These are phyloP conservation scores for Torulaspora maleeae DNA, from an alignment of 805 yeast species.

Conservation along the genomic window DNA sequence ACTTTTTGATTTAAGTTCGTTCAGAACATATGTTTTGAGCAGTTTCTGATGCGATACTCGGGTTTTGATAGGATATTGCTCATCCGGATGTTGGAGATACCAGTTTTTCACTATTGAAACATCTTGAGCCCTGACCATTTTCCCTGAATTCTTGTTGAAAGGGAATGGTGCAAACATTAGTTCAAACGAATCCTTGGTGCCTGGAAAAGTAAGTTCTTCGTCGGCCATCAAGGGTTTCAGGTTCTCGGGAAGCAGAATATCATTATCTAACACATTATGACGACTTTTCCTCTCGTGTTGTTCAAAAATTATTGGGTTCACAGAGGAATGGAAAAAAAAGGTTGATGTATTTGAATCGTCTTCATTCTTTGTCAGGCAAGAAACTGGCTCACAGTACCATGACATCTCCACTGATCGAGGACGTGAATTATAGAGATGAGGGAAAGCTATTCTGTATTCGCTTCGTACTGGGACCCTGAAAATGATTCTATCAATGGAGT, in stretches of 20 bases:
- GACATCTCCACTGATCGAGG: slow-evolving; percentile 60
- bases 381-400: slow-evolving; percentile 60
- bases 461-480: slow-evolving; percentile 72
- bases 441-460: slow-evolving; percentile 83
- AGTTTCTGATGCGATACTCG: slow-evolving; percentile 85
- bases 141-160: slow-evolving; percentile 69
- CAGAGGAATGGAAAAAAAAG: slow-evolving; percentile 49
- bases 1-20: slow-evolving; percentile 54
- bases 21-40: slow-evolving; percentile 68
- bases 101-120: slow-evolving; percentile 78
- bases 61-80: slow-evolving; percentile 65
- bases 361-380: slow-evolving; percentile 45
- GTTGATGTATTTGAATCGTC: slow-evolving; percentile 49
- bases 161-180: slow-evolving; percentile 85
- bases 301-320: slow-evolving; percentile 48
- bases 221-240: slow-evolving; percentile 52
- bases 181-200: slow-evolving; percentile 53
- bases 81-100: slow-evolving; percentile 67
- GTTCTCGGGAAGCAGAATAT: slow-evolving; percentile 34
- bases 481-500: slow-evolving; percentile 80
- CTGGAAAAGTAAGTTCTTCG: slow-evolving; percentile 43
- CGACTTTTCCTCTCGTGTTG: slow-evolving; percentile 23
- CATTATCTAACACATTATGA: slow-evolving; percentile 35
- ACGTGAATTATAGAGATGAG: slow-evolving; percentile 74
- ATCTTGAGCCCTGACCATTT: slow-evolving; percentile 78